Percentiles rank a stretch among this genome's conserved stretches.
phyloP scores from a whole-genome alignment of 2,329 filamentous ascomycete species.

The Apiospora phragmitis region DNA sequence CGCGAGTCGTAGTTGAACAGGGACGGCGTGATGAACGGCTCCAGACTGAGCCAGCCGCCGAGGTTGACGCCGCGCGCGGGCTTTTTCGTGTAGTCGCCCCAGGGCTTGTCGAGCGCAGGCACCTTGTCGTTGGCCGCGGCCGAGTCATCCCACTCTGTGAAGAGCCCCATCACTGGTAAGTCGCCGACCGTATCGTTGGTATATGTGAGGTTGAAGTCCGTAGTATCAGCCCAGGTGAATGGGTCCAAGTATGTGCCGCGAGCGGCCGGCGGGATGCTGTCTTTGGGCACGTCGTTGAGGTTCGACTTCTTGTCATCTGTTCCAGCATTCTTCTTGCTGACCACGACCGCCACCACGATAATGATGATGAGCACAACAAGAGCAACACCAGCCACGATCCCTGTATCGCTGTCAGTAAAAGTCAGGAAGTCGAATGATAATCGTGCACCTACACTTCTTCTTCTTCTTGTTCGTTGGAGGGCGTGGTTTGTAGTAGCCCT shows the following conservation, averaged over 20 bases:
- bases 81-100: conserved; percentile 73
- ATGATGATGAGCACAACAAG: conserved; percentile 64
- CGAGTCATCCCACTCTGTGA: conserved; percentile 83
- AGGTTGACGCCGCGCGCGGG: conserved; percentile 90
- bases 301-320: conserved; percentile 39
- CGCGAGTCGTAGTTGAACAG: conserved; percentile 71
- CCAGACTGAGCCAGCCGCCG: conserved; percentile 90
- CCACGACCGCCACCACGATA: conserved; percentile 66
- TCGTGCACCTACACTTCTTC: conserved; percentile 56
- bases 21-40: conserved; percentile 94
- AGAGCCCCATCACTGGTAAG: conserved; percentile 88
- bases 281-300: conserved; percentile 53
- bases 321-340: conserved; percentile 59
- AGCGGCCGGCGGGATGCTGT: conserved; percentile 63
- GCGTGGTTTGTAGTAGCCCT: conserved; percentile 40
- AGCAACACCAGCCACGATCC: conserved; percentile 56
- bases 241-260: conserved; percentile 82
- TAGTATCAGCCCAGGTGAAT: conserved; percentile 87
- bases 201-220: conserved; percentile 92
- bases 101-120: conserved; percentile 72
- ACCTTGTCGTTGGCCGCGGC: conserved; percentile 76
- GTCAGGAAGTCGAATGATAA: conserved; percentile 18
- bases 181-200: conserved; percentile 82
- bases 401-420: conserved; percentile 36
- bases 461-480: conserved; percentile 54